Evolutionary conservation across 169 alveolate genomes (phyloP).

Genomic region (Plasmodium sp.): DNA sequence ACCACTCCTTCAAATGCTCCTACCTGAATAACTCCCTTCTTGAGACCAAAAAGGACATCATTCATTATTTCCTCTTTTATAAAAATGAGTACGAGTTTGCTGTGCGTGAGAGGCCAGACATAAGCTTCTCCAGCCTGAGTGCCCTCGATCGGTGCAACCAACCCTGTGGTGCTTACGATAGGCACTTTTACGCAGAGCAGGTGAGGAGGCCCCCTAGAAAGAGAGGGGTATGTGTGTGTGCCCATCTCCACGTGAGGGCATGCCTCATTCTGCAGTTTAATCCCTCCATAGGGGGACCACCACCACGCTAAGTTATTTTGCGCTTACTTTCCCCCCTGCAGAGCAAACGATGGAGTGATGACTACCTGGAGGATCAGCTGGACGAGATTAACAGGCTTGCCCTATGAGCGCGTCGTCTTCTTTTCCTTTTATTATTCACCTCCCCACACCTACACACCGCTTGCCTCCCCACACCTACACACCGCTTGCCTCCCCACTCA

Average conservation of each 20-base stretch:
- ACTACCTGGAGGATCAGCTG: constrained; percentile 47
- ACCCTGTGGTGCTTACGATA: constrained; percentile 16
- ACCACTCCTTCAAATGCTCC: constrained; percentile 16
- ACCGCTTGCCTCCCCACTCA: background rate
- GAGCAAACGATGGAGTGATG: constrained; percentile 32
- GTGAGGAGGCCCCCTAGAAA: background rate
- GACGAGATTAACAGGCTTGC: constrained; percentile 12
- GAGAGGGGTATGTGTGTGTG: too few relatives aligned
- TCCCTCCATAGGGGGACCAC: background rate
- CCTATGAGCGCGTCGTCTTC: background rate
- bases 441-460: background rate
- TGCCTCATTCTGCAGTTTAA: background rate
- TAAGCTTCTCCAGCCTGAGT: constrained; percentile 57
- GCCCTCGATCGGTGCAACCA: constrained; percentile 53
- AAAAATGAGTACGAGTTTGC: constrained; percentile 39
- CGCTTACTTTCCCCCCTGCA: background rate
- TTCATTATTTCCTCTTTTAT: constrained; percentile 53
- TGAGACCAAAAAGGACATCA: constrained; percentile 49
- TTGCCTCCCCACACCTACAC: background rate
- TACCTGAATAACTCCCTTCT: constrained; percentile 37
- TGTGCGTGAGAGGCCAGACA: constrained; percentile 42
- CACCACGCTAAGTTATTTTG: background rate
- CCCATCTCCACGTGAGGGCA: background rate
- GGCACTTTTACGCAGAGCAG: constrained; percentile 17
- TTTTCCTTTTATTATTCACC: background rate